phyloP scores from a whole-genome alignment of 2,329 filamentous ascomycete species.

The Hypomyces perniciosus region DNA sequence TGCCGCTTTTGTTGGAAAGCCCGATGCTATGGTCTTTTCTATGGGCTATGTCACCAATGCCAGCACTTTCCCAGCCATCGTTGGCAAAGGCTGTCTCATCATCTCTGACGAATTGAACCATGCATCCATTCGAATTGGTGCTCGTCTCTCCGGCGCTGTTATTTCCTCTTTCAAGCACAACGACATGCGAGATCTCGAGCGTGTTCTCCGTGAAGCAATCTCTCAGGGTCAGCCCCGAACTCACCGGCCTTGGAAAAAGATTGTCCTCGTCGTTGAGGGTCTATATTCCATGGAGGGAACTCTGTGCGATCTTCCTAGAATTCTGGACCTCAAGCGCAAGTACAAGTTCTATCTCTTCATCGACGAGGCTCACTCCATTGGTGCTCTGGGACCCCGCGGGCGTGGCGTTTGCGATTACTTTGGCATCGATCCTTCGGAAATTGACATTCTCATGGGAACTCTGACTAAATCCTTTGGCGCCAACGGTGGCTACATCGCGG shows the following conservation, averaged over 20 bases:
- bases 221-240: constrained; percentile 95
- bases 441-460: constrained; percentile 97
- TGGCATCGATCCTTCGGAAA: constrained; percentile 75
- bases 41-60: constrained; percentile 99
- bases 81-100: constrained; percentile 87
- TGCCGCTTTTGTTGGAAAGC: constrained; percentile 89
- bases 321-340: constrained; percentile 80
- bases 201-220: constrained; percentile 81
- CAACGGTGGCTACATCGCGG: constrained; percentile 92
- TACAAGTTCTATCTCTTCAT: constrained; percentile 98
- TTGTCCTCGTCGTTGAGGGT: constrained; percentile 90
- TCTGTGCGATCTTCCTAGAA: constrained; percentile 92
- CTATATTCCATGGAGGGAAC: constrained; percentile 99
- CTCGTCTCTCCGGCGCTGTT: constrained; percentile 87
- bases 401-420: constrained; percentile 98
- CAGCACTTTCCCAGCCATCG: constrained; percentile 83
- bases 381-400: constrained; percentile 80
- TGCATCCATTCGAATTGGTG: constrained; percentile 91
- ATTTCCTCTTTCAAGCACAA: constrained; percentile 98
- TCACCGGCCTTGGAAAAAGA: constrained; percentile 99
- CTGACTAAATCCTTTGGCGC: constrained; percentile 97
- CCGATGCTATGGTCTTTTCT: constrained; percentile 91
- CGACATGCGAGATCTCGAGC: constrained; percentile 83
- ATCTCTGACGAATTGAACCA: constrained; percentile 98
- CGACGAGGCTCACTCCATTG: constrained; percentile 94